A percentile compares a stretch with the other conserved stretches of the same genome.
phyloP scores from a whole-genome alignment of 352 stramenopile genomes.

The Globisporangium spinosum region DNA sequence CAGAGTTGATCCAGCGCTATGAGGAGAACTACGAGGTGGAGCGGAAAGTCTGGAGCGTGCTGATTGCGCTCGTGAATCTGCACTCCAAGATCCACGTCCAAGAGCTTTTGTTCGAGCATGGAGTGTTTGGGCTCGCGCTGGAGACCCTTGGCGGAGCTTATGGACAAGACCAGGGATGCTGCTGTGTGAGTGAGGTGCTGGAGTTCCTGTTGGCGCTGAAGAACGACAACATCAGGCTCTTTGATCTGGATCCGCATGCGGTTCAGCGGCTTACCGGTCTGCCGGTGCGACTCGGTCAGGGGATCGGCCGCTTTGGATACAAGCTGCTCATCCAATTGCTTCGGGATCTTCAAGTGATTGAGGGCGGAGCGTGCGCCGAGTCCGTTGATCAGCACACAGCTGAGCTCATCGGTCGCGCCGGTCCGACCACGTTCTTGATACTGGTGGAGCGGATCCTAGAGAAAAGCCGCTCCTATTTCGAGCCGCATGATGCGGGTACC shows the following conservation, averaged over 20 bases:
- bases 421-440: slow-evolving; percentile 2
- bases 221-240: not conserved
- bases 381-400: not conserved
- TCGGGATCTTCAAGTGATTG: not conserved
- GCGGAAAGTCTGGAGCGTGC: not conserved
- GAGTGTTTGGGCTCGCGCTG: slow-evolving; percentile 1
- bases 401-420: not conserved
- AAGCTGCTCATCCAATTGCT: not conserved
- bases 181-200: slow-evolving; percentile 7
- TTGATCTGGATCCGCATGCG: not conserved
- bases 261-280: not conserved
- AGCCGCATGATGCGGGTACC: not conserved
- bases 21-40: slow-evolving; percentile 1
- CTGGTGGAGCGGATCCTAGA: not conserved
- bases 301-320: slow-evolving; percentile 1
- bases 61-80: not conserved
- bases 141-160: not conserved
- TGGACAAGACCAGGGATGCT: not conserved
- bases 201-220: slow-evolving; percentile 4
- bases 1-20: not conserved
- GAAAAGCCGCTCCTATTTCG: not conserved
- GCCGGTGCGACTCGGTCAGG: not conserved
- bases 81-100: not conserved
- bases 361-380: not conserved
- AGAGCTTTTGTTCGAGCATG: not conserved